Base-by-base conservation (phyloP, 441 rosid species). In the Adansonia grandidieri region DNA sequence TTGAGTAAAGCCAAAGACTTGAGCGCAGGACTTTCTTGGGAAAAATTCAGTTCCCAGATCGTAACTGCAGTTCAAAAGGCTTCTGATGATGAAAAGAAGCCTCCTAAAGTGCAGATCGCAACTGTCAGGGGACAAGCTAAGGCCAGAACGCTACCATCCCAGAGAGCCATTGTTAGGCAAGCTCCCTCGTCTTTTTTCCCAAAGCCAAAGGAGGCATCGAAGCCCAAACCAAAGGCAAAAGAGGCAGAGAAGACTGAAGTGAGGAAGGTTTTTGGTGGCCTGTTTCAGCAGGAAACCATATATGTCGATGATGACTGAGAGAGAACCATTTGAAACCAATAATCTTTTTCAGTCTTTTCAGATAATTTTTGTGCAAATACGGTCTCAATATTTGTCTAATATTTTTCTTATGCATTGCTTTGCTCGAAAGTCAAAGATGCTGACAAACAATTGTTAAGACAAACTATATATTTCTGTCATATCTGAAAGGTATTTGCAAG, bases 271-370 rank as follows among this genome's bases (percentile, higher is more conserved):
- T 92, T 96, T 45, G 98, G 99, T 14, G 98, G 97, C 48, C 81
- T 94, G 78, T 96, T 96, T 84, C 74, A 90, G 88, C 99, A 96
- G 80, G 99, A 96, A 86, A 96, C 99, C 44, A 85, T 93, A 66
- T 92, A 91, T 62, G 62, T 94, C 4, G 98, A 94, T n/a, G 97
- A 96, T 37, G 95, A 91, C 28, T 93, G 86, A 92, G 86, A 70
- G 50, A 62, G 44, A 75, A 10, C 37, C 44, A 11, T 37, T 73
- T 40, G 50, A 15, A 73, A 42, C 17, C 53, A 72, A 80, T 76
- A 75, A 75, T 6, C 68, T 80, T 9, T 1, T 4, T 5, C 22
- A 28, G 57, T 9, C 14, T 60, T 60, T 10, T 17, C 42, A 11
- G 45, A 51, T 62, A 40, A 60, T 50, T 76, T 75, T 77, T 20